phyloP scores from a whole-genome alignment of 2,329 filamentous ascomycete genomes.

The Paraphaeosphaeria sporulosa region DNA sequence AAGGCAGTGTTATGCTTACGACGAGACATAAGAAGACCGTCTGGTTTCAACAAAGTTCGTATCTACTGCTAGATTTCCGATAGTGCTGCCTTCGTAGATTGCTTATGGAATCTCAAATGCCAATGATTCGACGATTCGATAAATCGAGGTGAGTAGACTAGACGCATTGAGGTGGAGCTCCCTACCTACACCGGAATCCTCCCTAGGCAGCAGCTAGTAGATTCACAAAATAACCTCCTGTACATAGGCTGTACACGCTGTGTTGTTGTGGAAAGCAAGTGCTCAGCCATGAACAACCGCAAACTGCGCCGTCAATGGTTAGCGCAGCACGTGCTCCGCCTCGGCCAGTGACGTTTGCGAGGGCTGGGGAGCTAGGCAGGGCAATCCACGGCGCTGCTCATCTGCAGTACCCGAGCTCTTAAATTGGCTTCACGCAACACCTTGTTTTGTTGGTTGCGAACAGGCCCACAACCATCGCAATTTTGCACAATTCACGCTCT shows the following conservation, averaged over 20 bases:
- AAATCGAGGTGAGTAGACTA: no score
- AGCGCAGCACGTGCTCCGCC: conserved; percentile 8
- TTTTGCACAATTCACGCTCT: background rate
- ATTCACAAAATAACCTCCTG: background rate
- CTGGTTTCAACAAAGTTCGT: no score
- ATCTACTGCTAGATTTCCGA: no score
- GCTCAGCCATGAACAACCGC: background rate
- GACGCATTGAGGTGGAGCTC: background rate
- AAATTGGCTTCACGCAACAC: conserved; percentile 1
- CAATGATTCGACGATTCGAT: background rate
- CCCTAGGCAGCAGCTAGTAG: background rate
- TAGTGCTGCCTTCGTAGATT: no score
- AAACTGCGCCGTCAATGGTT: background rate
- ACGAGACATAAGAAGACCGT: no score
- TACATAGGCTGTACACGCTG: no score
- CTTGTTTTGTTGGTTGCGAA: background rate
- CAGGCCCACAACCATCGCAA: background rate
- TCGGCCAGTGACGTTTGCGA: conserved; percentile 6
- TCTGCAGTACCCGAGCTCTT: conserved; percentile 3
- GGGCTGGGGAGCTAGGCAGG: conserved; percentile 6
- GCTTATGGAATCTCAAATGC: background rate
- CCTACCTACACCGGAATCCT: background rate
- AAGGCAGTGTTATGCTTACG: no score
- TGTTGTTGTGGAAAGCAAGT: no score
- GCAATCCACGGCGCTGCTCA: background rate